Conservation (phyloP, 345 rosid genomes). For the Lagerstroemia speciosa region DNA sequence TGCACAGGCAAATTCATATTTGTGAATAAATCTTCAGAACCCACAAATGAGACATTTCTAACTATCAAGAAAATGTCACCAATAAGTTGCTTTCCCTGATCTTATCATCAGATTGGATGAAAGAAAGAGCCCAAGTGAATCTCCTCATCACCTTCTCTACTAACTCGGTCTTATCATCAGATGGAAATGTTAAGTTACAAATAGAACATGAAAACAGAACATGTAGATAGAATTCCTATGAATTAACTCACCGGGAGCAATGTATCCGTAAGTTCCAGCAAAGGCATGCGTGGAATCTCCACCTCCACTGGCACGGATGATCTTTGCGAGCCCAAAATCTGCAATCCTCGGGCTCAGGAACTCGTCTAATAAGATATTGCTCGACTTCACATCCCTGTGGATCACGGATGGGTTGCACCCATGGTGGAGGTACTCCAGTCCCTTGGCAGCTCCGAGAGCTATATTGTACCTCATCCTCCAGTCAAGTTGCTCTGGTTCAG, state of each 20-base stretch:
- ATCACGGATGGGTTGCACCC: conserved; percentile 61
- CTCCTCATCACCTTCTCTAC: too few relatives aligned
- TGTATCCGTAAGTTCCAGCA: conserved; percentile 86
- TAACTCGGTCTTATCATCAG: too few relatives aligned
- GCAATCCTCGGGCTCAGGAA: conserved; percentile 81
- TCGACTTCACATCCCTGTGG: conserved; percentile 77
- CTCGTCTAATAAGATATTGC: conserved; percentile 77
- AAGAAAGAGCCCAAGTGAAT: too few relatives aligned
- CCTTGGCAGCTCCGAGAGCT: conserved; percentile 72
- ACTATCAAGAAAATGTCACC: too few relatives aligned
- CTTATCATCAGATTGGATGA: too few relatives aligned
- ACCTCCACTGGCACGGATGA: conserved; percentile 39
- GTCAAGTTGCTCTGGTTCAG: conserved; percentile 44
- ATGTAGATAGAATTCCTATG: neutral
- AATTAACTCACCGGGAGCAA: conserved; percentile 80
- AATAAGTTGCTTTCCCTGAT: too few relatives aligned
- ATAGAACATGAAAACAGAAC: neutral
- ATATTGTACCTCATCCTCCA: conserved; percentile 78
- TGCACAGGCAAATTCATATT: conserved; percentile 16
- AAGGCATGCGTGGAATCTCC: conserved; percentile 60
- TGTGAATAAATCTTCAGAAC: neutral
- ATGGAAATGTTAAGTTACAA: neutral
- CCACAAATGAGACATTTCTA: too few relatives aligned
- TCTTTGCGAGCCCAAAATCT: conserved; percentile 91
- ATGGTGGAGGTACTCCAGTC: conserved; percentile 82